phyloP scores from a whole-genome alignment of 169 alveolate species.

The Plasmodium coatneyi region DNA sequence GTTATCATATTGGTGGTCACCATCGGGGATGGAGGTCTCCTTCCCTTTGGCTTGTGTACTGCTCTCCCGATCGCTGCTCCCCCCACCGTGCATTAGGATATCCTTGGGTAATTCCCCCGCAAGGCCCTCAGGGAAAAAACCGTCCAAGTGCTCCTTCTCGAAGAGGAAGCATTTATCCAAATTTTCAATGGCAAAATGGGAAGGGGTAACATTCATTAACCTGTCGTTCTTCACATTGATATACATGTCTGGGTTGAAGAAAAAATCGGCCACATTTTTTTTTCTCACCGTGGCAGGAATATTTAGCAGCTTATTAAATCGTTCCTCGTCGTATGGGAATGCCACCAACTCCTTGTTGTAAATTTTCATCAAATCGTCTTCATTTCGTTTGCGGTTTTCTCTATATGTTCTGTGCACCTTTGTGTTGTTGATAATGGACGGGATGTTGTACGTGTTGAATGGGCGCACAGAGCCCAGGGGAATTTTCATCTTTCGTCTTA shows the following conservation, averaged over 20 bases:
- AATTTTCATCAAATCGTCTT: constrained; percentile 54
- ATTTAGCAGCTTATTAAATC: constrained; percentile 47
- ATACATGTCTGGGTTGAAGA: constrained; percentile 46
- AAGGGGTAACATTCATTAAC: constrained; percentile 6
- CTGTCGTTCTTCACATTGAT: constrained; percentile 54
- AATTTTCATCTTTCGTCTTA: background rate
- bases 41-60: background rate
- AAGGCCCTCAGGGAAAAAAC: constrained; percentile 63
- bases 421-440: constrained; percentile 34
- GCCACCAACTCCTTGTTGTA: constrained; percentile 69
- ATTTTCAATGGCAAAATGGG: constrained; percentile 44
- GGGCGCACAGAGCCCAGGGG: background rate
- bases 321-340: constrained; percentile 68
- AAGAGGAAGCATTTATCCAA: constrained; percentile 52
- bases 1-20: constrained; percentile 17
- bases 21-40: background rate
- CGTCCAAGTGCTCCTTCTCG: constrained; percentile 58
- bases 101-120: constrained; percentile 71
- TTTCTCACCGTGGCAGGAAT: constrained; percentile 18
- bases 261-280: constrained; percentile 38
- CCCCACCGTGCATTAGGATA: constrained; percentile 30
- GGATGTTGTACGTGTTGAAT: constrained; percentile 59
- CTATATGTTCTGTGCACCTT: constrained; percentile 55
- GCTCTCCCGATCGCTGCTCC: background rate
- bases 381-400: constrained; percentile 20